phyloP scores from a whole-genome alignment of 1,284 basidiomycete species.

The Pseudozyma thailandica region DNA sequence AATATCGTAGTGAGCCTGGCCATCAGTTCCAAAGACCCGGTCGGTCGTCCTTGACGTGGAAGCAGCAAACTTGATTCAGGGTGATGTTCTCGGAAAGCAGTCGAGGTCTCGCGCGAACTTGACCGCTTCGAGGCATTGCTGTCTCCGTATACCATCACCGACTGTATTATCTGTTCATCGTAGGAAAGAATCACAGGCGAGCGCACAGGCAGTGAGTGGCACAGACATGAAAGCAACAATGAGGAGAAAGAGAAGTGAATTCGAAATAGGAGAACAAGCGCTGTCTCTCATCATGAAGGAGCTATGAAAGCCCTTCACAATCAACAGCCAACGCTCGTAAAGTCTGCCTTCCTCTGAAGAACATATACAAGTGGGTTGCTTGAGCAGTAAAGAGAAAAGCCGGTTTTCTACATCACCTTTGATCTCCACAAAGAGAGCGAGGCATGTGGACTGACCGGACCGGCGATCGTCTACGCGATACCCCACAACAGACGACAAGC shows the following conservation, averaged over 20 bases:
- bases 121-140: not conserved
- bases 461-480: slow-evolving; percentile 42
- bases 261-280: slow-evolving; percentile 6
- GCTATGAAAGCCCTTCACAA: not conserved
- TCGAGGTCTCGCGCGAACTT: not conserved
- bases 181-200: no score
- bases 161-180: not conserved
- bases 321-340: not conserved
- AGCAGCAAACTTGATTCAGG: not conserved
- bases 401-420: slow-evolving; percentile 32
- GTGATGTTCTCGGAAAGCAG: no score
- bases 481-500: slow-evolving; percentile 23
- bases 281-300: not conserved
- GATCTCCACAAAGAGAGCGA: slow-evolving; percentile 12
- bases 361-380: slow-evolving; percentile 17
- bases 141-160: not conserved
- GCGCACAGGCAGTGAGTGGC: no score
- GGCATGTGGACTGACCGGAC: slow-evolving; percentile 36
- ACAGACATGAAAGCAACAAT: not conserved
- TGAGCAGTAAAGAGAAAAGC: slow-evolving; percentile 27
- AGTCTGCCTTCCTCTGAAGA: slow-evolving; percentile 19
- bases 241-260: slow-evolving; percentile 10
- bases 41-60: no score
- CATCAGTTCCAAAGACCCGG: no score
- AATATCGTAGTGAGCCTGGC: no score